phyloP scores from a whole-genome alignment of 108 stramenopile genomes.

The Epipyxis sp. region DNA sequence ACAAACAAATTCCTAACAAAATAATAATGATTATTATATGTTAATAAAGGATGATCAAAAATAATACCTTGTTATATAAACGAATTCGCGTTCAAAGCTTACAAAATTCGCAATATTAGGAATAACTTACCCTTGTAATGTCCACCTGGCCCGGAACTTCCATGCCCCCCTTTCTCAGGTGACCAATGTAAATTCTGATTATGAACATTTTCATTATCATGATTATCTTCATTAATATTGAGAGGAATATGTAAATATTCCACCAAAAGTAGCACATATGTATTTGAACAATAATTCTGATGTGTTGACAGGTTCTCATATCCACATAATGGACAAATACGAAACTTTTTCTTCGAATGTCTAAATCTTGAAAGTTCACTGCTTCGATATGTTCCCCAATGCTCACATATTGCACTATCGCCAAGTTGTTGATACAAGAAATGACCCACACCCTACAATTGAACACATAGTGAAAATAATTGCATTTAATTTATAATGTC shows the following conservation, averaged over 20 bases:
- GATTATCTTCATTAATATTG: neutral
- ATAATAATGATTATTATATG: no score
- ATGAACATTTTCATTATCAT: neutral
- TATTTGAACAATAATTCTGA: neutral
- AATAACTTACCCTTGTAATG: constrained; percentile 4
- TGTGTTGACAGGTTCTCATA: neutral
- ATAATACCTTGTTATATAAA: no score
- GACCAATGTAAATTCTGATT: no score
- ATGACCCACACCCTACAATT: constrained; percentile 12
- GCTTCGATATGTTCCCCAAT: neutral
- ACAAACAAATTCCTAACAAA: constrained; percentile 9
- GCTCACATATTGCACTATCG: constrained; percentile 3
- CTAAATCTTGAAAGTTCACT: constrained; percentile 1
- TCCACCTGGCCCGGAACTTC: neutral
- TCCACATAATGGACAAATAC: neutral
- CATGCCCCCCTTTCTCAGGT: constrained; percentile 1
- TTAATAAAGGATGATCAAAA: no score
- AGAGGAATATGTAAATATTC: neutral
- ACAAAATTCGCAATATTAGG: no score
- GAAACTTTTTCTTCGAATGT: constrained; percentile 8
- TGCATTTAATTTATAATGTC: no score
- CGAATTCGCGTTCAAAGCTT: no score
- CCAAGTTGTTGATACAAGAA: neutral
- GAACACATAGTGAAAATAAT: no score
- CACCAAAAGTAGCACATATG: neutral